phyloP scores from a whole-genome alignment of 2,329 filamentous ascomycete genomes.

The Waltergamsia citrina region DNA sequence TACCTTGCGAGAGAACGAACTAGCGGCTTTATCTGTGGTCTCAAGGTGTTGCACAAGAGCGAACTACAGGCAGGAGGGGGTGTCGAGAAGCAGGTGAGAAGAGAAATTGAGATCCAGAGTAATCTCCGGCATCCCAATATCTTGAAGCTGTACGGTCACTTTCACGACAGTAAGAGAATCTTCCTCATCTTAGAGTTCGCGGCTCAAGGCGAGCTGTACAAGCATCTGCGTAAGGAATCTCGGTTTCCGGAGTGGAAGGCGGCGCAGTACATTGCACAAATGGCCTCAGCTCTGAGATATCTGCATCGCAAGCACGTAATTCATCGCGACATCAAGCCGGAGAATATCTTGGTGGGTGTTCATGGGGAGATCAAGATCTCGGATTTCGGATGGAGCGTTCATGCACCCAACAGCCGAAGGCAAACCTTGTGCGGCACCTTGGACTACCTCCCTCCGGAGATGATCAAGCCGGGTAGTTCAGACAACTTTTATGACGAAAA shows the following conservation, averaged over 20 bases:
- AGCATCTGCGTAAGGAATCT: constrained; percentile 69
- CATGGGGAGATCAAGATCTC: constrained; percentile 98
- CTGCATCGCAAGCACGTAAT: constrained; percentile 96
- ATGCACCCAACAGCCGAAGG: constrained; percentile 87
- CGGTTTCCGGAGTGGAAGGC: constrained; percentile 81
- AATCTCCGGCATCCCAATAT: constrained; percentile 83
- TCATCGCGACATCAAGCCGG: constrained; percentile 94
- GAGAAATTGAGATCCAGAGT: constrained; percentile 84
- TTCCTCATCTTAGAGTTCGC: constrained; percentile 85
- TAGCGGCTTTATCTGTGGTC: constrained; percentile 73
- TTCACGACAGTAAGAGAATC: constrained; percentile 81
- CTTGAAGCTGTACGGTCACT: constrained; percentile 74
- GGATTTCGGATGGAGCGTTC: constrained; percentile 97
- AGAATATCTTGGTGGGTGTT: constrained; percentile 92
- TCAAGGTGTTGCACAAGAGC: constrained; percentile 80
- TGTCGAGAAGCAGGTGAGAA: constrained; percentile 75
- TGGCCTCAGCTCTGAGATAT: constrained; percentile 83
- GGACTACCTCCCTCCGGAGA: constrained; percentile 96
- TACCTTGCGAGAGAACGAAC: constrained; percentile 75
- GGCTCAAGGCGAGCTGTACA: constrained; percentile 79
- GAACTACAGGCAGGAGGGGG: constrained; percentile 65
- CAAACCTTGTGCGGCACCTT: constrained; percentile 96
- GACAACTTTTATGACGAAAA: constrained; percentile 93
- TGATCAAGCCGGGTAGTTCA: constrained; percentile 73
- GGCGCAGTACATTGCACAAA: constrained; percentile 80